phyloP scores from a whole-genome alignment of 2,329 filamentous ascomycete genomes.

The Chaetomium globosum region DNA sequence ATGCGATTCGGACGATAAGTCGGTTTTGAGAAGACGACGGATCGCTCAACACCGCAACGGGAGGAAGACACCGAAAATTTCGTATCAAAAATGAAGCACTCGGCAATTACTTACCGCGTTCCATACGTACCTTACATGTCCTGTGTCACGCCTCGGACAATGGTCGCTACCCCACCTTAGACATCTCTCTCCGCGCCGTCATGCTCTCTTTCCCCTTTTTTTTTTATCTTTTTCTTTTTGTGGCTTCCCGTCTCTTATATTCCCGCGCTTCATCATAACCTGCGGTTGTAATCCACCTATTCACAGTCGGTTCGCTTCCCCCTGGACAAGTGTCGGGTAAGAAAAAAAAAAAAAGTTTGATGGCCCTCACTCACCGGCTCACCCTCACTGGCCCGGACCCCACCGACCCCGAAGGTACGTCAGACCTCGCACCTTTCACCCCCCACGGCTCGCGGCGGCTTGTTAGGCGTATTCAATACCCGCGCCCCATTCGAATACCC shows the following conservation, averaged over 20 bases:
- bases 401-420: background rate
- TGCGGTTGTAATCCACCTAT: background rate
- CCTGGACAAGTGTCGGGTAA: background rate
- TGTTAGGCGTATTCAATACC: background rate
- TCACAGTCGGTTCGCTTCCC: background rate
- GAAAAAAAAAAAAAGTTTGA: background rate
- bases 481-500: slow-evolving; percentile 19
- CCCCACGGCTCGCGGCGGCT: background rate
- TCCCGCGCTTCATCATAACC: background rate
- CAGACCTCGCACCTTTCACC: background rate
- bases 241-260: background rate
- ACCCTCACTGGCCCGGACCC: slow-evolving; percentile 44
- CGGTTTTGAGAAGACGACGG: background rate
- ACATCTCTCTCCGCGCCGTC: background rate
- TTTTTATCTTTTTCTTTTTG: background rate
- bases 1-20: background rate
- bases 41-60: background rate
- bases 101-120: background rate
- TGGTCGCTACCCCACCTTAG: background rate
- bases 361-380: slow-evolving; percentile 51
- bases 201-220: background rate
- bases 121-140: background rate
- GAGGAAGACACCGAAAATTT: background rate
- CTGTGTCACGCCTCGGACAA: background rate
- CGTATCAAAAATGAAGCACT: background rate